Base-by-base conservation (phyloP, 345 rosid species). In the Pseudoturritis turrita region DNA sequence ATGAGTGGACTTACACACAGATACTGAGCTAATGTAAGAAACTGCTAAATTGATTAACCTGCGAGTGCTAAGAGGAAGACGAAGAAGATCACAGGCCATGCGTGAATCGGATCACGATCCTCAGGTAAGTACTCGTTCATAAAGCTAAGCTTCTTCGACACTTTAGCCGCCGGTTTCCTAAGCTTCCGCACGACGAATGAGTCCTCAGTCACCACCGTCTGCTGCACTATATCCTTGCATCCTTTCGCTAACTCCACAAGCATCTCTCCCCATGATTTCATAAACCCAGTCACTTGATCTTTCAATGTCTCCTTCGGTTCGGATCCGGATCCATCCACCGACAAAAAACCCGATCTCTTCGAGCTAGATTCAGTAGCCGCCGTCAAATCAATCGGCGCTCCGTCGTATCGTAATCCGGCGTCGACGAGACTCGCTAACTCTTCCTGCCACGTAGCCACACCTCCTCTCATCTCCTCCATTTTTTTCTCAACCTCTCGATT, bases 231-330 rank as follows among this genome's bases (percentile, higher is more conserved):
- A 58, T 87, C 92, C 63, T 68, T 86, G 58, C 88, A 86, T 5
- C 97, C 98, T 75, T 76, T 89, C 9, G 89, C 89, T 40, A 93
- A 80, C 14, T 93, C 91, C 25, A 89, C 9, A 56, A 90, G 80
- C 92, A 93, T 84, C 80, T 93, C 97, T 10, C 86, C 87, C 98
- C 98, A 93, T 3, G 97, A 85, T 74, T 82, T 86, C 79, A 84
- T 62, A 46, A 93, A 87, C 70, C 81, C 98, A 43, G 83, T 81
- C 77, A 79, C 84, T 41, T 89, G 89, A 70, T 89, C 97, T 83
- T 71, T 86, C 73, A 87, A 77, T 52, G 82, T 82, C 87, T 90
- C 98, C 45, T 72, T 73, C 0, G 43, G 3, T 25, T 64, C 79
- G 46, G 59, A 74, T 8, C 51, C 78, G 63, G 60, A 18, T 50